A percentile compares a stretch with the other conserved stretches of the same genome.
Conservation (phyloP, 106 monocot species). For the Triglochin maritima region DNA sequence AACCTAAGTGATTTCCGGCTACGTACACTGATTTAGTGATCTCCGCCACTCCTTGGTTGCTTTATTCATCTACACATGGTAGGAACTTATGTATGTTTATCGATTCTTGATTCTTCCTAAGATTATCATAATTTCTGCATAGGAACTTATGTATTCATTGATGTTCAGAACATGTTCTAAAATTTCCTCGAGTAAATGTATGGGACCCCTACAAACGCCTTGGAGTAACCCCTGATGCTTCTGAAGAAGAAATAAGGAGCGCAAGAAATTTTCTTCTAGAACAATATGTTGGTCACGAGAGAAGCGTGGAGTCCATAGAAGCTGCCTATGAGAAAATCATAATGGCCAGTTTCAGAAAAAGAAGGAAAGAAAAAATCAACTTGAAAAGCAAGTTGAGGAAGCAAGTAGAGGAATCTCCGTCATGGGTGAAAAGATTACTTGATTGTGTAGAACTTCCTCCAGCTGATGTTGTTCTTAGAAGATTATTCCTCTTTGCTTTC, state of each 20-base stretch:
- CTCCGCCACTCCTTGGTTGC: too few relatives aligned
- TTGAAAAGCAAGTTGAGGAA: slow-evolving; percentile 72
- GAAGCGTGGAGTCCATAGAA: slow-evolving; percentile 82
- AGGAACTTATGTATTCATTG: too few relatives aligned
- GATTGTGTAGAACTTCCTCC: slow-evolving; percentile 65
- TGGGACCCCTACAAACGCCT: slow-evolving; percentile 93
- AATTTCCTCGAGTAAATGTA: slow-evolving; percentile 65
- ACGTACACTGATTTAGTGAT: too few relatives aligned
- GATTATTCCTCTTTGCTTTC: slow-evolving; percentile 86
- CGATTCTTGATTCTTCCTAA: too few relatives aligned
- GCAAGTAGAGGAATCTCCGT: slow-evolving; percentile 84
- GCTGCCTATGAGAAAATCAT: slow-evolving; percentile 87
- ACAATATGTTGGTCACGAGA: slow-evolving; percentile 78
- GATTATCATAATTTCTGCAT: too few relatives aligned
- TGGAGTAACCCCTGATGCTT: slow-evolving; percentile 71
- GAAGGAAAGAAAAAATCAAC: slow-evolving; percentile 91
- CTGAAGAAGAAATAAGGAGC: slow-evolving; percentile 79
- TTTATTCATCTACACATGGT: too few relatives aligned
- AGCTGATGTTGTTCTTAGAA: slow-evolving; percentile 48
- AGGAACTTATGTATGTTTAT: too few relatives aligned
- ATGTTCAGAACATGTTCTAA: slow-evolving; percentile 39
- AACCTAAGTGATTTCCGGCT: too few relatives aligned
- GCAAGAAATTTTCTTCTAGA: slow-evolving; percentile 84
- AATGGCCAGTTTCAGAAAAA: slow-evolving; percentile 65
- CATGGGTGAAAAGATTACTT: slow-evolving; percentile 81